Percentiles rank a stretch among this genome's conserved stretches.
These are phyloP conservation scores for Pseudogymnoascus verrucosus DNA, from an alignment of 2,329 filamentous ascomycete species.

Conservation along the genomic window DNA sequence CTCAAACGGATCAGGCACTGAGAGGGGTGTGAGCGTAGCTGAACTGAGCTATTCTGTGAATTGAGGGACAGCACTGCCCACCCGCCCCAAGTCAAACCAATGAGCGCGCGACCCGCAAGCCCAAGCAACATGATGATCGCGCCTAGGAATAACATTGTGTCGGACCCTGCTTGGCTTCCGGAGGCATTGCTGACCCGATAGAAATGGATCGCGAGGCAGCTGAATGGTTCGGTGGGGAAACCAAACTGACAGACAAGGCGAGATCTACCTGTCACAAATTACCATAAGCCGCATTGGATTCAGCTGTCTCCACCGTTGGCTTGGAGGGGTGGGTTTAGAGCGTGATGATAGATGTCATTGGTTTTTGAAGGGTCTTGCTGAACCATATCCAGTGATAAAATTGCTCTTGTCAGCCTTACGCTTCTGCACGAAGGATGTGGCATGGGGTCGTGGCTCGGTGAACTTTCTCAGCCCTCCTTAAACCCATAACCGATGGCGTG, in stretches of 20 bases:
- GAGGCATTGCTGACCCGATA: not conserved
- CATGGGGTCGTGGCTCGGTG: not conserved
- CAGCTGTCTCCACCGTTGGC: not conserved
- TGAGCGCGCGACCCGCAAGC: not conserved
- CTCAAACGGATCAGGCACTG: not conserved
- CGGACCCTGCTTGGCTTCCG: not conserved
- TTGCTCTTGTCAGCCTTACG: not conserved
- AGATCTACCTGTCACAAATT: not conserved
- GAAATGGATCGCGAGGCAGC: not conserved
- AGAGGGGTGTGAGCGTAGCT: not conserved
- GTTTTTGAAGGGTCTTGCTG: not conserved
- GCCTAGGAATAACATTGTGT: not conserved
- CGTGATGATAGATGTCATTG: not conserved
- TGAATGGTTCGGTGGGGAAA: not conserved
- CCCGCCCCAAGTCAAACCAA: not conserved
- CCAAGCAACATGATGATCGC: not conserved
- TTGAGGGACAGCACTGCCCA: not conserved
- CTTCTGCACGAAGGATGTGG: not conserved
- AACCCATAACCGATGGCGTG: not conserved
- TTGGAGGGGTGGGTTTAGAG: not conserved
- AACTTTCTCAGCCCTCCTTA: not conserved
- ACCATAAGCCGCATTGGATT: not conserved
- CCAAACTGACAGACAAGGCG: not conserved
- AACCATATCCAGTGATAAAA: not conserved
- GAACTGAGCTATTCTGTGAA: not conserved